These are phyloP conservation scores for Solanum dulcamara DNA, from an alignment of 257 asterid species.

Conservation along the genomic window DNA sequence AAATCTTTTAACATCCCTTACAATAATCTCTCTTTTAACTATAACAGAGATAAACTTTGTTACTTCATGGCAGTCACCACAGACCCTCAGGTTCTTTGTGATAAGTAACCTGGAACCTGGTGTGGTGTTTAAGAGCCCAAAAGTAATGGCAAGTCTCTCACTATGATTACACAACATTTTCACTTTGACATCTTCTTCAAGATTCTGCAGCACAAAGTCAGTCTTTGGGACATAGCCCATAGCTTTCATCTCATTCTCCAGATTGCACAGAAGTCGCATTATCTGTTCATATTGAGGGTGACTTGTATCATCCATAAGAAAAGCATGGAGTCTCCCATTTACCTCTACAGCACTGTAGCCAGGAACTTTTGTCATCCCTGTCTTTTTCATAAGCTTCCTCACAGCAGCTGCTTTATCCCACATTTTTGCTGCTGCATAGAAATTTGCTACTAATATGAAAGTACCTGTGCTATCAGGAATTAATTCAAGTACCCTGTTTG, in stretches of 20 bases:
- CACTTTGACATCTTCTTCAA: slow-evolving; percentile 42
- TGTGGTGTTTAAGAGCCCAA: slow-evolving; percentile 37
- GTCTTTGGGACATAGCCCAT: slow-evolving; percentile 46
- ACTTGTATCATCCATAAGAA: slow-evolving; percentile 47
- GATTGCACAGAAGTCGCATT: slow-evolving; percentile 16
- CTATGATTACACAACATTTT: slow-evolving; percentile 48
- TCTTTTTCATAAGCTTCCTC: slow-evolving; percentile 46
- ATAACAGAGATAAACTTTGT: slow-evolving; percentile 22
- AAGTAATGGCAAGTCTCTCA: slow-evolving; percentile 59
- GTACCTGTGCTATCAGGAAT: slow-evolving; percentile 46
- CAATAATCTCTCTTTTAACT: slow-evolving; percentile 24
- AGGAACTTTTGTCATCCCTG: slow-evolving; percentile 52
- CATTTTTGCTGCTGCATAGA: slow-evolving; percentile 57
- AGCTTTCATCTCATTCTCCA: slow-evolving; percentile 47
- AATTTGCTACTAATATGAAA: slow-evolving; percentile 53
- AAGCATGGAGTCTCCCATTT: slow-evolving; percentile 47
- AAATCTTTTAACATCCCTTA: slow-evolving; percentile 36
- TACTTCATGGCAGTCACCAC: slow-evolving; percentile 53
- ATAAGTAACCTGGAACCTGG: slow-evolving; percentile 41
- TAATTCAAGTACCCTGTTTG: slow-evolving; percentile 52
- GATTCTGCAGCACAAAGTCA: slow-evolving; percentile 35
- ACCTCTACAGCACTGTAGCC: slow-evolving; percentile 58
- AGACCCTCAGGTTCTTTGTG: slow-evolving; percentile 55
- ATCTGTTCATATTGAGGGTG: slow-evolving; percentile 46
- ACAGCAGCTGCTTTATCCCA: slow-evolving; percentile 63